Base-by-base conservation (phyloP, 306 rosid species). In the Vigna hirtella region DNA sequence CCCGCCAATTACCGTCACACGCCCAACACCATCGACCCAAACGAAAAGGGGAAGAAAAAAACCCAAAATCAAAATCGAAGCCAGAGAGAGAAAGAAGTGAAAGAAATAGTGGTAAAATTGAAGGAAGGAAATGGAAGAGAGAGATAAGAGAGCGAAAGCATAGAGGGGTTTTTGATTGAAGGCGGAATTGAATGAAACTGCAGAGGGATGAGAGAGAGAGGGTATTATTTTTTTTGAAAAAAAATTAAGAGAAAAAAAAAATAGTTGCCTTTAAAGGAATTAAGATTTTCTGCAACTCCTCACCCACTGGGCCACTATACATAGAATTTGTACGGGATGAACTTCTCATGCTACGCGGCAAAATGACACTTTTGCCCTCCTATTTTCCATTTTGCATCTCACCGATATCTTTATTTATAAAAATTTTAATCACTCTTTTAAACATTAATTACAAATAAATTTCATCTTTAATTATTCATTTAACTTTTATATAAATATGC, bases 1-100 rank as follows among this genome's bases (percentile, higher is more conserved):
- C 97, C 93, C 97, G 92, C 98, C 98, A 90, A 93, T 82, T 83
- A 28, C 64, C 58, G 64, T 58, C 38, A 52, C 79, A 82, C 50
- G 49, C 79, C 50, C 34, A 76, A 24, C 78, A 66, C 75, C 78
- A 28, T 66, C 47, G 49, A 51, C 10, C 2, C 26, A 67, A 24
- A 2, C 1, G 28, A 59, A 22, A 64, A 22, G 18, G 17, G 32
- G 5, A 1, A 26, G 22, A 52, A 22, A 4, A 30, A 70, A 68
- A 67, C 59, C 20, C 8, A 30, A n/a, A 55, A 17, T 11, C 7
- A 36, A 68, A 38, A 50, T 72, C 61, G 61, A 53, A 74, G 32
- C 8, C 42, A 47, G 78, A 47, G 69, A 47, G 69, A 72, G 66
- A 6, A 9, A 16, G 67, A 18, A 42, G 38, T 38, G 80, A 79